A percentile compares a stretch with the other conserved stretches of the same genome.
Evolutionary conservation across 2,329 filamentous ascomycete species (phyloP).

Genomic region (Teratosphaeria zuluensis): DNA sequence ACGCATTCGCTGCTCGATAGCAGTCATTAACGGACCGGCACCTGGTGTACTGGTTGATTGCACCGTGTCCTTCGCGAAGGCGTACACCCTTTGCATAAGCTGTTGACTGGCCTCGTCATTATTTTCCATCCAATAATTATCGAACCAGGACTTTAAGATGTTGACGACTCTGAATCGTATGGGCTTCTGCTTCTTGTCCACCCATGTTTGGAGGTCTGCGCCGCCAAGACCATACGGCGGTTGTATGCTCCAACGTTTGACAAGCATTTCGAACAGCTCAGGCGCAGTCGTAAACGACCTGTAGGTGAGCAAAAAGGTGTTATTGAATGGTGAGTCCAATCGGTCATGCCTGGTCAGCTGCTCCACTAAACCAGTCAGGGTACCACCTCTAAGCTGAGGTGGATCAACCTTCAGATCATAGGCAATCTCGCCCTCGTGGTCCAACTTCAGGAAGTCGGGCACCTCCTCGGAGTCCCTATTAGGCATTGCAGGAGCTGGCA

Average conservation of each 20-base stretch:
- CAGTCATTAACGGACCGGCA: constrained; percentile 70
- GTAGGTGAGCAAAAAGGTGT: constrained; percentile 94
- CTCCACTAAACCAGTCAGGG: constrained; percentile 79
- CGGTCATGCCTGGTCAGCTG: constrained; percentile 94
- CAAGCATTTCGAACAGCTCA: constrained; percentile 86
- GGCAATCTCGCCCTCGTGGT: constrained; percentile 79
- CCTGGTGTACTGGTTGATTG: constrained; percentile 90
- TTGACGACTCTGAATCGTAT: constrained; percentile 96
- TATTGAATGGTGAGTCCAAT: constrained; percentile 90
- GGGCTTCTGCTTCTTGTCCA: constrained; percentile 87
- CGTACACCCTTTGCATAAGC: constrained; percentile 78
- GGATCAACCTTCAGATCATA: constrained; percentile 75
- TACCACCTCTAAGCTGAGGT: constrained; percentile 76
- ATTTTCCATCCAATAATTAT: constrained; percentile 98
- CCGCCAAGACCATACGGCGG: constrained; percentile 71
- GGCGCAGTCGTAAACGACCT: constrained; percentile 84
- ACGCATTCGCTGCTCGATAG: constrained; percentile 78
- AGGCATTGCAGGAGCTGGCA: constrained; percentile 37
- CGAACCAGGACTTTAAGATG: constrained; percentile 96
- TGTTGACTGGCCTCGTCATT: constrained; percentile 73
- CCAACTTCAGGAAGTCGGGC: constrained; percentile 74
- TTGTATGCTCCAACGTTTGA: constrained; percentile 85
- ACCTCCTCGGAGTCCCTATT: constrained; percentile 57
- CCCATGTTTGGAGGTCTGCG: constrained; percentile 75
- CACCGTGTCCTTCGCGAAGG: constrained; percentile 84